These are phyloP conservation scores for Diaporthe citri DNA, from an alignment of 2,329 filamentous ascomycete species.

Conservation along the genomic window DNA sequence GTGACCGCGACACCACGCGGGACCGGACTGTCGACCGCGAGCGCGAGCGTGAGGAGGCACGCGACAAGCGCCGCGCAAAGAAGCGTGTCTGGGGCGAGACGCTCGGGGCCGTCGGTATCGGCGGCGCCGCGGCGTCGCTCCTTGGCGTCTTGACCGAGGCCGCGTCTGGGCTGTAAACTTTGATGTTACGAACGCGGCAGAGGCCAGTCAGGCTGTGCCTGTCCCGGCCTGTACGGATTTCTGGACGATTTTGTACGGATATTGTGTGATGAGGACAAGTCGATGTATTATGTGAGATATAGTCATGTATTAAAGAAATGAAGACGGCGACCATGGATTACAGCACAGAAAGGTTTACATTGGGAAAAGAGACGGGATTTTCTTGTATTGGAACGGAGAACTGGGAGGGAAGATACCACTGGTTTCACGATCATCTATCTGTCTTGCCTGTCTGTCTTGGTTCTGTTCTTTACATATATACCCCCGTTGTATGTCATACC, in stretches of 20 bases:
- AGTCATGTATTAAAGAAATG: slow-evolving; percentile 8
- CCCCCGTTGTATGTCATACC: not conserved
- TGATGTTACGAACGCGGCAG: not conserved
- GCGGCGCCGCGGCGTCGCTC: slow-evolving; percentile 70
- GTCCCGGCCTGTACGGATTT: not conserved
- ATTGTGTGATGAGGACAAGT: not conserved
- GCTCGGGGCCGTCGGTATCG: slow-evolving; percentile 69
- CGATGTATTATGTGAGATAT: not conserved
- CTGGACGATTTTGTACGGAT: not conserved
- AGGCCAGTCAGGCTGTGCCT: not conserved
- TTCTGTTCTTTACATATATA: not conserved
- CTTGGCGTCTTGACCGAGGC: slow-evolving; percentile 70
- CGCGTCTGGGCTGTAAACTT: slow-evolving; percentile 51
- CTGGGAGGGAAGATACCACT: slow-evolving; percentile 13
- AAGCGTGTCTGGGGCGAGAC: slow-evolving; percentile 66
- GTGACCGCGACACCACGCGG: slow-evolving; percentile 54
- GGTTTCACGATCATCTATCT: not conserved
- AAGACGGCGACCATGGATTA: not conserved
- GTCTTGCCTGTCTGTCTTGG: not conserved
- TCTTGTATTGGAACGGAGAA: not conserved
- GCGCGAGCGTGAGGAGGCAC: slow-evolving; percentile 52
- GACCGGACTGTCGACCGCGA: slow-evolving; percentile 53
- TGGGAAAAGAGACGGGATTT: not conserved
- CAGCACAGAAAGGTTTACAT: not conserved
- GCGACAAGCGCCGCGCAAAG: slow-evolving; percentile 50